Conservation (phyloP, 1,139 yeast species). For the Kluyveromyces marxianus region DNA sequence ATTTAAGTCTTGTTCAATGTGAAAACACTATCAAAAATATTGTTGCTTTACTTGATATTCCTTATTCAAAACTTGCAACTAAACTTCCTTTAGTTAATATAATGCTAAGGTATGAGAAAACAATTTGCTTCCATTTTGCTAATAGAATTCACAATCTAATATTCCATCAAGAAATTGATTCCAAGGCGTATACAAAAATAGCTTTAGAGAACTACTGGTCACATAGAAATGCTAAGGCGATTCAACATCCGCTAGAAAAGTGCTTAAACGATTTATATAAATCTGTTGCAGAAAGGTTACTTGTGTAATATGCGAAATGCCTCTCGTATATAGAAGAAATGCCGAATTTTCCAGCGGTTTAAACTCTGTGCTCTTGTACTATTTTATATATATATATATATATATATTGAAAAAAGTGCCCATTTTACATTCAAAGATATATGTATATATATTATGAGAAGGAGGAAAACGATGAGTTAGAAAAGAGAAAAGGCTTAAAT, state of each 20-base stretch:
- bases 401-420: no score
- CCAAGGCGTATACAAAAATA: slow-evolving; percentile 17
- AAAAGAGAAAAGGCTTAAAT: no score
- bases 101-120: slow-evolving; percentile 24
- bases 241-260: slow-evolving; percentile 21
- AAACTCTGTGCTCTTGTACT: no score
- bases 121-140: slow-evolving; percentile 27
- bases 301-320: background rate
- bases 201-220: slow-evolving; percentile 19
- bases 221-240: slow-evolving; percentile 14
- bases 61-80: slow-evolving; percentile 25
- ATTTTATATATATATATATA: no score
- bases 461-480: no score
- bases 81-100: slow-evolving; percentile 27
- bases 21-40: slow-evolving; percentile 30
- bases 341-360: no score
- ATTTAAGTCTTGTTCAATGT: slow-evolving; percentile 20
- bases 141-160: slow-evolving; percentile 22
- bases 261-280: slow-evolving; percentile 20
- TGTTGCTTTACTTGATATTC: slow-evolving; percentile 27
- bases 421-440: no score
- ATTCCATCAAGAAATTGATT: slow-evolving; percentile 22
- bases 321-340: no score
- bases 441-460: no score
- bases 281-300: slow-evolving; percentile 9